These are phyloP conservation scores for Isatis lusitanica DNA, from an alignment of 441 rosid genomes.

Conservation along the genomic window DNA sequence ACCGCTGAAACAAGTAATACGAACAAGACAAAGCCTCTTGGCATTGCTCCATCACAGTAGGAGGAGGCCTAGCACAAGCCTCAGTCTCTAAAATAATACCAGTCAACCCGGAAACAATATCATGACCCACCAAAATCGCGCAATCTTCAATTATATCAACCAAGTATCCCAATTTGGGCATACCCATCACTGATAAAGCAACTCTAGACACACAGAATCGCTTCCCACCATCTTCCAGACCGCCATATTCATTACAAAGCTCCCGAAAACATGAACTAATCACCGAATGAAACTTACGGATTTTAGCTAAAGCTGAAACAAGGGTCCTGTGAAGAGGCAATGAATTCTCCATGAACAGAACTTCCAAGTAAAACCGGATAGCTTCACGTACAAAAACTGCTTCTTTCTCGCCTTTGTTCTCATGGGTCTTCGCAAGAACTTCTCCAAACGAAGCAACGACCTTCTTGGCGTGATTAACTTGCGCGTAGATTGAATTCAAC, in stretches of 20 bases:
- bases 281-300: constrained; percentile 46
- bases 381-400: constrained; percentile 37
- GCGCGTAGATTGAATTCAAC: constrained; percentile 74
- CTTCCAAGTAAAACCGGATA: constrained; percentile 58
- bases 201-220: constrained; percentile 83
- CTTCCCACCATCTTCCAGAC: constrained; percentile 42
- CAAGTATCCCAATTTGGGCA: constrained; percentile 85
- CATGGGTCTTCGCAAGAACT: constrained; percentile 34
- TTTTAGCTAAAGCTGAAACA: constrained; percentile 70
- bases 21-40: constrained; percentile 92
- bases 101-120: constrained; percentile 70
- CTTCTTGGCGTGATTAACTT: constrained; percentile 65
- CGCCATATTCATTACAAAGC: constrained; percentile 64
- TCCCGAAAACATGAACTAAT: constrained; percentile 57
- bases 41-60: constrained; percentile 91
- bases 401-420: constrained; percentile 31
- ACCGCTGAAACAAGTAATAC: constrained; percentile 90
- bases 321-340: constrained; percentile 76
- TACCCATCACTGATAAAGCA: constrained; percentile 80
- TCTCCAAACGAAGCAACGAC: constrained; percentile 62
- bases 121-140: constrained; percentile 72
- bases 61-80: constrained; percentile 79
- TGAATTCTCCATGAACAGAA: constrained; percentile 84
- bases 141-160: constrained; percentile 72
- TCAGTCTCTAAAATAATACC: constrained; percentile 59